phyloP scores from a whole-genome alignment of 192 early-diverging fungal genomes.

The Phycomyces nitens region DNA sequence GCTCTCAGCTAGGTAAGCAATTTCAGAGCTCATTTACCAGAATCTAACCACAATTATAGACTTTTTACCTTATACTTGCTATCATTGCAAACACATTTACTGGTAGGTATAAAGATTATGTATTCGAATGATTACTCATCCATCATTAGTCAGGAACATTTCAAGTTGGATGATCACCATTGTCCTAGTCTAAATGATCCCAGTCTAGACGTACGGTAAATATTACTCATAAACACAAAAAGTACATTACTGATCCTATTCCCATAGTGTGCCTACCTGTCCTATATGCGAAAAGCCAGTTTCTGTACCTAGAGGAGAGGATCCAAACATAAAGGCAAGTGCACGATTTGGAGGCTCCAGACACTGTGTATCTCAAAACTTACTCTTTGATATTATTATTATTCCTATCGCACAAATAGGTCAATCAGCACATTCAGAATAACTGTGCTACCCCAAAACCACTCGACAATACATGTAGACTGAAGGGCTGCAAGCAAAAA shows the following conservation, averaged over 20 bases:
- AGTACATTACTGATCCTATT: not conserved
- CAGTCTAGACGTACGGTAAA: constrained; percentile 50
- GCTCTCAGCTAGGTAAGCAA: constrained; percentile 49
- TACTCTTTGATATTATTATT: not conserved
- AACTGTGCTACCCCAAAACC: constrained; percentile 53
- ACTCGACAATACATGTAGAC: constrained; percentile 57
- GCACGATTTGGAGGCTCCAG: too few species aligned
- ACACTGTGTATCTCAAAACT: not conserved
- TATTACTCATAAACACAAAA: not conserved
- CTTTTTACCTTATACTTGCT: constrained; percentile 54
- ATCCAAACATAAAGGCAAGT: constrained; percentile 62
- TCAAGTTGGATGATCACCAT: constrained; percentile 59
- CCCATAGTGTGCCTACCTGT: constrained; percentile 60
- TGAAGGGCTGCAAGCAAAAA: constrained; percentile 61
- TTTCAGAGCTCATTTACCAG: not conserved
- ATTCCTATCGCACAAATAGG: constrained; percentile 16
- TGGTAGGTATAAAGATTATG: constrained; percentile 30
- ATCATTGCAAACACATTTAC: constrained; percentile 50
- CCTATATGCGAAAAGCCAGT: constrained; percentile 75
- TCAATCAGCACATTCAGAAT: constrained; percentile 63
- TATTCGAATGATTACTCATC: not conserved
- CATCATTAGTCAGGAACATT: constrained; percentile 60
- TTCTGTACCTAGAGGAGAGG: constrained; percentile 63
- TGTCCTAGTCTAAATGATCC: constrained; percentile 57
- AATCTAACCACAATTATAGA: constrained; percentile 19